Evolutionary conservation across 2,329 filamentous ascomycete species (phyloP).

Genomic region (Nannizziopsis arthrosporioides): DNA sequence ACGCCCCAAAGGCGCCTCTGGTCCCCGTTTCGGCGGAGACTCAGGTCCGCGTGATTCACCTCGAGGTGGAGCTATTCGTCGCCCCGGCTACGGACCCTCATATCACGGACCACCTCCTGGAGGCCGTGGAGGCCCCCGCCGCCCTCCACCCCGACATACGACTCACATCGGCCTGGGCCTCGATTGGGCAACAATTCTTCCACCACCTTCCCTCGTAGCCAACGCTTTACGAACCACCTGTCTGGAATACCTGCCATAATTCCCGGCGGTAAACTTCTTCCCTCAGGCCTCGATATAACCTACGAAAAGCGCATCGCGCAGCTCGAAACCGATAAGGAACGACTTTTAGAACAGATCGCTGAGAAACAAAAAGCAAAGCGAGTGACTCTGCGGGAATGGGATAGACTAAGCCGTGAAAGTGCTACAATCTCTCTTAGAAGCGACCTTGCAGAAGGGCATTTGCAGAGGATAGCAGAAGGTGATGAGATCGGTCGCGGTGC

Average conservation of each 20-base stretch:
- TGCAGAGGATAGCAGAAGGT: slow-evolving; percentile 36
- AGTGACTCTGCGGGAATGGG: slow-evolving; percentile 36
- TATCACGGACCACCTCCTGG: slow-evolving; percentile 28
- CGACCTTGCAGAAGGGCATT: slow-evolving; percentile 38
- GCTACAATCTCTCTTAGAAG: slow-evolving; percentile 36
- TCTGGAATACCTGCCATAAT: slow-evolving; percentile 30
- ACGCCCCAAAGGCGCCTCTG: slow-evolving; percentile 33
- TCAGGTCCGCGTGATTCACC: slow-evolving; percentile 12
- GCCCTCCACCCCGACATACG: slow-evolving; percentile 14
- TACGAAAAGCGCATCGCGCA: slow-evolving; percentile 36
- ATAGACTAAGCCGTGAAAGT: slow-evolving; percentile 37
- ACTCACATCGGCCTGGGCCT: slow-evolving; percentile 23
- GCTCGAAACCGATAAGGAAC: slow-evolving; percentile 36
- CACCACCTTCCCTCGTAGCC: slow-evolving; percentile 28
- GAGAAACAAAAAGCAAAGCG: slow-evolving; percentile 36
- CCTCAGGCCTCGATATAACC: slow-evolving; percentile 28
- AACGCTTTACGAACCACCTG: slow-evolving; percentile 32
- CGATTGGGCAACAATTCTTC: slow-evolving; percentile 29
- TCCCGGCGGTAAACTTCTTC: slow-evolving; percentile 33
- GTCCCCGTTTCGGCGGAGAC: slow-evolving; percentile 18
- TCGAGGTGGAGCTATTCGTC: slow-evolving; percentile 26
- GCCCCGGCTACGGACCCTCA: slow-evolving; percentile 23
- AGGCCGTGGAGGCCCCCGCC: slow-evolving; percentile 20
- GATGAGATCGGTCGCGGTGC: slow-evolving; percentile 31
- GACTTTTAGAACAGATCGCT: slow-evolving; percentile 33